Conservation (phyloP, 495 filamentous ascomycete genomes). For the Pseudevernia furfuracea region DNA sequence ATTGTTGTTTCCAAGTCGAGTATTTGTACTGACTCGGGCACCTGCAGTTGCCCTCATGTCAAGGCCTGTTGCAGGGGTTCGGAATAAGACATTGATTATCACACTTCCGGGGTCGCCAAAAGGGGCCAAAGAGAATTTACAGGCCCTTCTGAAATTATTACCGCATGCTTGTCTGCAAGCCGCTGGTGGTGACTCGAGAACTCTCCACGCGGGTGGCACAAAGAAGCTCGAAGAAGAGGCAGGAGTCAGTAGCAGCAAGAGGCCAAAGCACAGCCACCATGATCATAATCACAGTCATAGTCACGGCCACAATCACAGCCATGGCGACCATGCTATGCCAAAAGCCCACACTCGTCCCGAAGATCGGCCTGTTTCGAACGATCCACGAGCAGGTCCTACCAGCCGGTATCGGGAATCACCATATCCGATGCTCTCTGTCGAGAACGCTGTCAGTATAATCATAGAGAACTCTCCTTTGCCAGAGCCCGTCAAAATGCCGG, state of each 20-base stretch:
- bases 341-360: constrained; percentile 62
- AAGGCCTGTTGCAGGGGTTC: constrained; percentile 82
- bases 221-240: constrained; percentile 79
- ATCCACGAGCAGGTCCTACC: constrained; percentile 70
- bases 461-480: constrained; percentile 58
- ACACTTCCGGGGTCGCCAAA: constrained; percentile 94
- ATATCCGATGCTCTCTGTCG: constrained; percentile 84
- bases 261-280: constrained; percentile 41
- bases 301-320: constrained; percentile 45
- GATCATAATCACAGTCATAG: constrained; percentile 46
- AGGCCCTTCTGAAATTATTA: constrained; percentile 77
- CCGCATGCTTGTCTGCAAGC: constrained; percentile 92
- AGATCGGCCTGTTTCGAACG: constrained; percentile 63
- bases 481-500: constrained; percentile 45
- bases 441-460: constrained; percentile 70
- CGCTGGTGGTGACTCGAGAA: constrained; percentile 71
- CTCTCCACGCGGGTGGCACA: constrained; percentile 71
- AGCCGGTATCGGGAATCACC: constrained; percentile 74
- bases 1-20: background rate
- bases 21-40: constrained; percentile 20
- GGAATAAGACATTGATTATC: constrained; percentile 75
- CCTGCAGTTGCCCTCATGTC: constrained; percentile 89
- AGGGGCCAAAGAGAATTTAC: constrained; percentile 93
- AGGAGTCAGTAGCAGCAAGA: constrained; percentile 45
- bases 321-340: constrained; percentile 52